A percentile compares a stretch with the other conserved stretches of the same genome.
These are phyloP conservation scores for Malus sylvestris DNA, from an alignment of 306 rosid species.

Conservation along the genomic window DNA sequence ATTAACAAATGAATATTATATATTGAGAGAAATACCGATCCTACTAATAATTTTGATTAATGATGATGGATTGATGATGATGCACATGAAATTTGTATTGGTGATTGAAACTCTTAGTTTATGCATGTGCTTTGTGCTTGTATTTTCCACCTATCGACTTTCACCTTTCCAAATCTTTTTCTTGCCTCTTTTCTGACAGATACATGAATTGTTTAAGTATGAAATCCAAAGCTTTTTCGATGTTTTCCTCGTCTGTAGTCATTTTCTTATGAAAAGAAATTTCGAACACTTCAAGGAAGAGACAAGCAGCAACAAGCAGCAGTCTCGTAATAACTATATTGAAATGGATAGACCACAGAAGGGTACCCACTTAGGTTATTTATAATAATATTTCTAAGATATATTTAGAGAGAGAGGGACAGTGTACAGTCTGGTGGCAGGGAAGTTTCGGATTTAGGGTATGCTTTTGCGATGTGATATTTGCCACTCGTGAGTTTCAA, in stretches of 20 bases:
- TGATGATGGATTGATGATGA: not conserved
- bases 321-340: constrained; percentile 14
- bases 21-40: not conserved
- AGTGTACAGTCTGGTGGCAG: constrained; percentile 6
- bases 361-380: constrained; percentile 18
- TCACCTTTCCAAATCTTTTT: constrained; percentile 13
- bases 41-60: not conserved
- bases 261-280: constrained; percentile 22
- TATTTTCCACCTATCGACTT: constrained; percentile 8
- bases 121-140: constrained; percentile 6
- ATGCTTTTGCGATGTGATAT: constrained; percentile 28
- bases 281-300: constrained; percentile 11
- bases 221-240: constrained; percentile 16
- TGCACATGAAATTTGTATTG: not conserved
- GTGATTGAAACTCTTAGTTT: not conserved
- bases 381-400: not conserved
- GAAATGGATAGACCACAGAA: constrained; percentile 25
- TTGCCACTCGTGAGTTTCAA: constrained; percentile 5
- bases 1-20: not conserved
- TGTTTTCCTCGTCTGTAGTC: constrained; percentile 27
- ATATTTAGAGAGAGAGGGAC: not conserved
- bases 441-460: constrained; percentile 15
- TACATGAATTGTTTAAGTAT: constrained; percentile 17
- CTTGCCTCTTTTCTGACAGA: constrained; percentile 17
- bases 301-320: constrained; percentile 15